Base-by-base conservation (phyloP, 768 basidiomycete species). In the Coprinellus aureogranulatus region DNA sequence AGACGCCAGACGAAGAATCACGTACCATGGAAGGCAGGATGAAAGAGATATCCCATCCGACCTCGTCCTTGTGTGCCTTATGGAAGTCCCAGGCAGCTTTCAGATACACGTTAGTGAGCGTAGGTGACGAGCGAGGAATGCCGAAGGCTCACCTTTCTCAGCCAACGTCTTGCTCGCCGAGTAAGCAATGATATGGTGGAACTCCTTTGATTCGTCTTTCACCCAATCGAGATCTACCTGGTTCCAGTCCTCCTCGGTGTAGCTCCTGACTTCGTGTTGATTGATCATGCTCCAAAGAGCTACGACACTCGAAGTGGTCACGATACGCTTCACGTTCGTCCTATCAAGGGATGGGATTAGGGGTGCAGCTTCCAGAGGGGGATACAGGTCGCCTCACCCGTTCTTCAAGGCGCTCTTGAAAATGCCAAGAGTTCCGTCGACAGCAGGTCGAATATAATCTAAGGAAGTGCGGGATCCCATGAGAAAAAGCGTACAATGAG, bases 371-470 rank as follows among this genome's bases (percentile, higher is more conserved):
- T 25, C 37, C 20, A 34, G 16, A 3, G n/a, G 8, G 5, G 18
- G 25, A 52, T 2, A 40, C 4, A 34, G 20, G 9, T 8, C 22
- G 1, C 58, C 71, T 22, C 58, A 85, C 81, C 75, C 78, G 61
- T 81, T 65, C 66, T 82, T 85, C 57, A 80, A 66, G 6, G 82
- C 78, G 44, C 83, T 83, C 59, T 81, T 72, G 20, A 92, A 72
- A 9, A 92, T 75, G 6, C 82, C 77, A 1, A 81, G 62, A 0
- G 90, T 92, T 2, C 90, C 90, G 2, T 82, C 72, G 8, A 92
- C 81, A 27, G 91, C 90, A 3, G 91, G 91, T 16, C 65, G 68
- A 60, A 89, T 83, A 37, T 90, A 60, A 59, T 89, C 85, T 86
- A 30, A n/a, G 40, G 6, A 1, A 48, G 28, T 16, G 22, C 23